These are phyloP conservation scores for Micromonas pusilla DNA, from an alignment of 139 green algal species.

Conservation along the genomic window DNA sequence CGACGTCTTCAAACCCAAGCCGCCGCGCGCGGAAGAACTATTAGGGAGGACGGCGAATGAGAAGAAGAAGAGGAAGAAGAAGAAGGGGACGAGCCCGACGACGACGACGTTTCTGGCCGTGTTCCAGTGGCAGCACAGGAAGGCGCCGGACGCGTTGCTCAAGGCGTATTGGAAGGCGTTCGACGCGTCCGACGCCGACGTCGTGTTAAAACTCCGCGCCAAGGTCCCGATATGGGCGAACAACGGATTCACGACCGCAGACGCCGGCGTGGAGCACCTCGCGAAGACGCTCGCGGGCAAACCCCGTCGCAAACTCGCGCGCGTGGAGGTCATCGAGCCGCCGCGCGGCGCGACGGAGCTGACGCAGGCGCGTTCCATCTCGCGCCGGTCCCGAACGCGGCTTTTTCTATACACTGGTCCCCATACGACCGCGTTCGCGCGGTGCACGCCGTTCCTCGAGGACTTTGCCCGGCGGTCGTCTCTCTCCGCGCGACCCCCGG, in stretches of 20 bases:
- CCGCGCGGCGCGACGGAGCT: too few relatives aligned
- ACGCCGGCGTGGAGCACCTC: not conserved
- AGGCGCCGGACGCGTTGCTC: conserved; percentile 57
- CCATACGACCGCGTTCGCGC: too few relatives aligned
- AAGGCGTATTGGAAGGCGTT: conserved; percentile 48
- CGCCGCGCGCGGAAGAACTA: too few relatives aligned
- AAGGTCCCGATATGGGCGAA: not conserved
- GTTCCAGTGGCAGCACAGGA: conserved; percentile 69
- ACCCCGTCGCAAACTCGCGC: not conserved
- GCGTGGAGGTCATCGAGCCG: not conserved
- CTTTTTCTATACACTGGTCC: too few relatives aligned
- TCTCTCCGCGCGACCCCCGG: too few relatives aligned
- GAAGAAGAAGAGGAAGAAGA: not conserved
- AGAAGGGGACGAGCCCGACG: too few relatives aligned
- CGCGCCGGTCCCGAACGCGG: too few relatives aligned
- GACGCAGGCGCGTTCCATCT: too few relatives aligned
- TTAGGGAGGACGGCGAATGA: too few relatives aligned
- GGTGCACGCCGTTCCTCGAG: too few relatives aligned
- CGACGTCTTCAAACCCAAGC: not conserved
- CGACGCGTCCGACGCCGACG: conserved; percentile 31
- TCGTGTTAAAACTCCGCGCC: conserved; percentile 38
- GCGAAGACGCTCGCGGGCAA: not conserved
- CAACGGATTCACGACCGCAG: not conserved
- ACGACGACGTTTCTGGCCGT: not conserved
- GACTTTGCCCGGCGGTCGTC: too few relatives aligned